phyloP scores from a whole-genome alignment of 495 filamentous ascomycete species.

The Penicillium chermesinum region DNA sequence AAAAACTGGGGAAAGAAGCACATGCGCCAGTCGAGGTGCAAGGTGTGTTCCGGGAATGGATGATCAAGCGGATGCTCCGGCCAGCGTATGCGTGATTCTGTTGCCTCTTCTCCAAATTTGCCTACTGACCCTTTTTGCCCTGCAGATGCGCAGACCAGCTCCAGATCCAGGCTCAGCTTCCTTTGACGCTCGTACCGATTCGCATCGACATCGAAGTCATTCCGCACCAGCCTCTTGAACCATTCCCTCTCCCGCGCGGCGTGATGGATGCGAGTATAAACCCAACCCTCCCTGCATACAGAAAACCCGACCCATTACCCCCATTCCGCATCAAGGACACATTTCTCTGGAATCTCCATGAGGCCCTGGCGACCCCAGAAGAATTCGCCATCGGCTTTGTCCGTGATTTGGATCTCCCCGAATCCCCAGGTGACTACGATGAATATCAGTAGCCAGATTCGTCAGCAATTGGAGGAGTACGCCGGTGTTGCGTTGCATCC shows the following conservation, averaged over 20 bases:
- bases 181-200: slow-evolving; percentile 88
- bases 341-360: slow-evolving; percentile 97
- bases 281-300: slow-evolving; percentile 66
- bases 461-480: slow-evolving; percentile 93
- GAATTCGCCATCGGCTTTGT: slow-evolving; percentile 88
- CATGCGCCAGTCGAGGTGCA: slow-evolving; percentile 73
- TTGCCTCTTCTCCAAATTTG: neutral
- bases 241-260: slow-evolving; percentile 62
- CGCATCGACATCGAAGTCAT: slow-evolving; percentile 92
- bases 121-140: slow-evolving; percentile 3
- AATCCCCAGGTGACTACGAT: slow-evolving; percentile 58
- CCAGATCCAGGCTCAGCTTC: slow-evolving; percentile 77
- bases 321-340: slow-evolving; percentile 85
- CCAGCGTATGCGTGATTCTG: slow-evolving; percentile 34
- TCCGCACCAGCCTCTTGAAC: slow-evolving; percentile 65
- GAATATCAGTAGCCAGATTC: slow-evolving; percentile 88
- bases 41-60: slow-evolving; percentile 92
- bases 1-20: slow-evolving; percentile 83
- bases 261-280: slow-evolving; percentile 58
- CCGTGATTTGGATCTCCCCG: slow-evolving; percentile 90
- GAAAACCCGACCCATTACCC: slow-evolving; percentile 67
- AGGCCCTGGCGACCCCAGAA: slow-evolving; percentile 89
- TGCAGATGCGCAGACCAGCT: slow-evolving; percentile 56
- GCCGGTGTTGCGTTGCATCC: slow-evolving; percentile 91
- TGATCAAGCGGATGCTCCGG: slow-evolving; percentile 66